Percentiles rank a stretch among this genome's conserved stretches.
These are phyloP conservation scores for Penicillium sp. DNA, from an alignment of 2,329 filamentous ascomycete genomes.

Conservation along the genomic window DNA sequence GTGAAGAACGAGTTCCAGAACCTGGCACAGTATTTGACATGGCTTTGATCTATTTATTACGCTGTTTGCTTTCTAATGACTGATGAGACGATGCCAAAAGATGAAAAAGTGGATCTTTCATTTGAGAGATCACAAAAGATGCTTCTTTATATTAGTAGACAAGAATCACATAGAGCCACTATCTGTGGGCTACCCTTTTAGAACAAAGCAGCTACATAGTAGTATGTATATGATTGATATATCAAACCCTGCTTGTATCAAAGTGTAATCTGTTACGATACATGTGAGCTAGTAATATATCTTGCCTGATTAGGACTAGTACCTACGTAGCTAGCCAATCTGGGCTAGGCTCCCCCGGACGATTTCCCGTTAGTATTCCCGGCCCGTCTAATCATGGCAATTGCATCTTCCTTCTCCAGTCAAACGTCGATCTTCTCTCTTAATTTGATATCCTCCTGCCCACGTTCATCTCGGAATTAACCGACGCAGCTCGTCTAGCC, in stretches of 20 bases:
- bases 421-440: neutral
- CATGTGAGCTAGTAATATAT: neutral
- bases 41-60: constrained; percentile 22
- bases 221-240: no score
- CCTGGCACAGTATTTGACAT: constrained; percentile 34
- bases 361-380: neutral
- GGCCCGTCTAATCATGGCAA: neutral
- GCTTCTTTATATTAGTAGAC: no score
- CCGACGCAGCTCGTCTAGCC: neutral
- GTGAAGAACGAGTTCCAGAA: constrained; percentile 35
- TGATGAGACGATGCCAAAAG: neutral
- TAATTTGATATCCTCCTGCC: neutral
- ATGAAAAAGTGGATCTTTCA: neutral
- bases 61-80: neutral
- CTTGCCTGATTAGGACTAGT: neutral
- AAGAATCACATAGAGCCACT: no score
- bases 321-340: neutral
- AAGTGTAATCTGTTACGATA: neutral
- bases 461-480: neutral
- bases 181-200: no score
- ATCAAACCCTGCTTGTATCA: no score
- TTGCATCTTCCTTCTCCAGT: neutral
- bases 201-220: no score
- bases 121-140: neutral
- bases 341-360: neutral